Percentiles rank a stretch among this genome's conserved stretches.
Conservation (phyloP, 2,329 filamentous ascomycete genomes). For the Aspergillus intermedius region DNA sequence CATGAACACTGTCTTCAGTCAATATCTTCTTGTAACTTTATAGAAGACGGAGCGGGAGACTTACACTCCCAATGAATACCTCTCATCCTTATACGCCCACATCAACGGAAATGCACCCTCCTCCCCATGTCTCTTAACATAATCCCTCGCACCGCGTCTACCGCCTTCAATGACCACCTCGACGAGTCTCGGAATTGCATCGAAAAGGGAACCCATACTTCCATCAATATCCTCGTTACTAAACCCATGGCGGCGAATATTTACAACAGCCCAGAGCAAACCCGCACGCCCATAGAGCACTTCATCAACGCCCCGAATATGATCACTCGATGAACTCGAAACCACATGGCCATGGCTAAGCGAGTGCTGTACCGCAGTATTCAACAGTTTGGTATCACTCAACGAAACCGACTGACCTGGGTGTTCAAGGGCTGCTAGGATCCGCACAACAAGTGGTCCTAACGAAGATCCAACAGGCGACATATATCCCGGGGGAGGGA, state of each 20-base stretch:
- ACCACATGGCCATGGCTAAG: slow-evolving; percentile 23
- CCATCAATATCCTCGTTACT: slow-evolving; percentile 11
- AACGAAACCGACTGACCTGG: slow-evolving; percentile 13
- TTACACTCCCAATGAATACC: slow-evolving; percentile 34
- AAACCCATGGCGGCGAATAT: slow-evolving; percentile 22
- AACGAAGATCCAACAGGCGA: slow-evolving; percentile 20
- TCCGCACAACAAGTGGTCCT: slow-evolving; percentile 20
- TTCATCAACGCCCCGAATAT: slow-evolving; percentile 33
- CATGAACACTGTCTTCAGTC: slow-evolving; percentile 19
- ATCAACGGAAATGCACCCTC: slow-evolving; percentile 32
- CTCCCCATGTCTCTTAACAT: slow-evolving; percentile 22
- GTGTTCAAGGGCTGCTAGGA: slow-evolving; percentile 9
- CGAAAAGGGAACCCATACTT: slow-evolving; percentile 18
- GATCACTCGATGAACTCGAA: slow-evolving; percentile 13
- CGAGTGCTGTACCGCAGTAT: slow-evolving; percentile 22
- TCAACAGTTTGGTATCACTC: slow-evolving; percentile 23
- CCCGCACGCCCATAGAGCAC: slow-evolving; percentile 35
- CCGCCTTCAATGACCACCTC: slow-evolving; percentile 30
- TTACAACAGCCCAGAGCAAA: slow-evolving; percentile 31
- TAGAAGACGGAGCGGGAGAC: slow-evolving; percentile 7
- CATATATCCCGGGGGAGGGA: background rate
- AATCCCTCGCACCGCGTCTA: slow-evolving; percentile 23
- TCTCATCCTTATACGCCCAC: slow-evolving; percentile 33
- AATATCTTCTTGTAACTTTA: background rate
- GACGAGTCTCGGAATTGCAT: slow-evolving; percentile 26